These are phyloP conservation scores for Ophiosphaerella narmari DNA, from an alignment of 2,329 filamentous ascomycete genomes.

Conservation along the genomic window DNA sequence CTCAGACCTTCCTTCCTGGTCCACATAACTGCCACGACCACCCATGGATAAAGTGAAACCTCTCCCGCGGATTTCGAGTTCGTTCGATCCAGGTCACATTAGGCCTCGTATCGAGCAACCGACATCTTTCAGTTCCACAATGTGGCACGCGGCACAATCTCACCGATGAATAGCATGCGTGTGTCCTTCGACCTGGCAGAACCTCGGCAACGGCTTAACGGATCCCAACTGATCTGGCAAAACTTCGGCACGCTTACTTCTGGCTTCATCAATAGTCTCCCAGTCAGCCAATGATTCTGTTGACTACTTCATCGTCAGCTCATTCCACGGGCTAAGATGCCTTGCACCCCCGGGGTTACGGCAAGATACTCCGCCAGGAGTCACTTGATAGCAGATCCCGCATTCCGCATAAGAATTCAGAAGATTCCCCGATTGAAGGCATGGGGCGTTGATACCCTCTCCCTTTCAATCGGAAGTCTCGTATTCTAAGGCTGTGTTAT, in stretches of 20 bases:
- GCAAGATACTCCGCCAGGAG: conserved; percentile 14
- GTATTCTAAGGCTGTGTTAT: neutral
- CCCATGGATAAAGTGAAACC: neutral
- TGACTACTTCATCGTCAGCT: conserved; percentile 15
- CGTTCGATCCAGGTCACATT: no score
- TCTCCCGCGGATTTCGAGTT: neutral
- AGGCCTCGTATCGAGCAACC: neutral
- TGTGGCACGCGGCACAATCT: no score
- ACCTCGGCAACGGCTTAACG: conserved; percentile 4
- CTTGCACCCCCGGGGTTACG: conserved; percentile 16
- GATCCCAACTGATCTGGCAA: conserved; percentile 16
- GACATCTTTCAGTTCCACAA: neutral
- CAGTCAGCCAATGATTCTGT: conserved; percentile 13
- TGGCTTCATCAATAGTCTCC: conserved; percentile 7
- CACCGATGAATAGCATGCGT: neutral
- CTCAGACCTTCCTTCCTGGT: conserved; percentile 6
- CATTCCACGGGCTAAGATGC: conserved; percentile 4
- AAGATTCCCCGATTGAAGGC: neutral
- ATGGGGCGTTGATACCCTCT: conserved; percentile 7
- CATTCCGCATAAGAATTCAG: conserved; percentile 7
- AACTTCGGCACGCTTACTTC: conserved; percentile 19
- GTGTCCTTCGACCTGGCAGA: conserved; percentile 7
- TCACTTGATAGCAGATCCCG: neutral
- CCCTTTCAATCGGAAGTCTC: neutral
- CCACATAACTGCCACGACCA: no score